Conservation (phyloP, 345 rosid genomes). For the Euphorbia tirucalli region DNA sequence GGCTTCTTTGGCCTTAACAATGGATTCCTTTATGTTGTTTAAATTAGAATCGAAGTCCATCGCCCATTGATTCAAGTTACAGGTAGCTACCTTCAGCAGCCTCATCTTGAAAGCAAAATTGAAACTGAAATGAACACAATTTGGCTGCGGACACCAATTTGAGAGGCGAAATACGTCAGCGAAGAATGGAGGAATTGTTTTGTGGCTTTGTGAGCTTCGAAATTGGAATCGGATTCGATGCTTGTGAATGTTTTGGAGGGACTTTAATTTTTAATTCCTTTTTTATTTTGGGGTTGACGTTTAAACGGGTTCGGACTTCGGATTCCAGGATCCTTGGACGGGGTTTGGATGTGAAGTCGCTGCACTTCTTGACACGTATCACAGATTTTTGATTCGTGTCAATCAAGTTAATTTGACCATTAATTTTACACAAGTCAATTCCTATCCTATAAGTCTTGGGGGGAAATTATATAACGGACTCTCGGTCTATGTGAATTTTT, state of each 20-base stretch:
- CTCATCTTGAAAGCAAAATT: slow-evolving; percentile 47
- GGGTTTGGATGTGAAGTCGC: not conserved
- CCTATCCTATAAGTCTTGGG: too few relatives aligned
- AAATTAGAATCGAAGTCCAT: slow-evolving; percentile 86
- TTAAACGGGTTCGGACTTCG: not conserved
- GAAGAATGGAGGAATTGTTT: not conserved
- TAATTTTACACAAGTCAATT: too few relatives aligned
- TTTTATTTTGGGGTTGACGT: not conserved
- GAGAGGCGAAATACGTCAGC: not conserved
- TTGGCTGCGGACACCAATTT: not conserved
- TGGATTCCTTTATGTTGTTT: slow-evolving; percentile 78
- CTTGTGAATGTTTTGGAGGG: slow-evolving; percentile 6
- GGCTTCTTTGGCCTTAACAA: slow-evolving; percentile 55
- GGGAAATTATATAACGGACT: too few relatives aligned
- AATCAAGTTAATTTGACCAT: too few relatives aligned
- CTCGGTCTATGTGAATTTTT: too few relatives aligned
- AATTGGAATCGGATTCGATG: not conserved
- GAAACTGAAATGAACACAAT: not conserved
- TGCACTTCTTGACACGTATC: not conserved
- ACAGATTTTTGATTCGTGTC: not conserved
- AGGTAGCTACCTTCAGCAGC: slow-evolving; percentile 75
- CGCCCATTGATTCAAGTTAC: slow-evolving; percentile 96
- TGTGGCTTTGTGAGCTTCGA: not conserved
- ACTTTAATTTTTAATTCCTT: not conserved
- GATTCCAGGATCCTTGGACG: slow-evolving; percentile 1